Base-by-base conservation (phyloP, 2,329 filamentous ascomycete genomes). In the Beauveria sp. region DNA sequence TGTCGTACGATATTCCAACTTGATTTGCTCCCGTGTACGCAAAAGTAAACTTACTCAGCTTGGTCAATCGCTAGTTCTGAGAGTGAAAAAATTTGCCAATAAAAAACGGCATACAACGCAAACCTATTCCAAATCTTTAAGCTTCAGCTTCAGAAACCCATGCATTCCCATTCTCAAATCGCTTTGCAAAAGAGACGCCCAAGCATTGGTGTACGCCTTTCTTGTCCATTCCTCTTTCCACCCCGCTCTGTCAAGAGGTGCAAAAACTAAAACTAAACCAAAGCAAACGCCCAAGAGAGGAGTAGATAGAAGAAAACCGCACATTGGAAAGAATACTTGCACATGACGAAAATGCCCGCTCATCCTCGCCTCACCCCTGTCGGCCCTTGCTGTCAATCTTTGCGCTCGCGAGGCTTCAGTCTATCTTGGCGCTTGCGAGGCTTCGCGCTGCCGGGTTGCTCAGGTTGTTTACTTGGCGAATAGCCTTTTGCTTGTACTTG, bases 391-490 rank as follows among this genome's bases (percentile, higher is more conserved):
- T 16, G 31, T 34, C 31, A 12, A 14, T 14, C 31, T 12, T 34
- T 34, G 12, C 34, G 10, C 34, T 38, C 38, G 22, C 48, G 10
- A 28, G 38, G 22, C 46, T n/a, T 28, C 40, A 92, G 74, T 93
- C 90, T 69, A 92, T 85, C 76, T 90, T 91, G 22, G 90, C 90
- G 68, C 82, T 86, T 63, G 87, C 86, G 49, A 93, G 79, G 68
- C 83, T 85, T 64, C 82, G 82, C 56, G 86, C 83, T 58, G 80
- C 82, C 12, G 89, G 88, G 63, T 88, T 89, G 66, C 82, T 84
- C 61, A 96, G 80, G 67, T 96, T 93, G 74, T 96, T 96, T 65
- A 91, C 87, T 66, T 95, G 84, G 63, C 86, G 86, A 64, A 90
- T 78, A 49, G 86, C 84, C 58, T 69, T 71, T 64, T 85, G 84